phyloP scores from a whole-genome alignment of 768 basidiomycete species.

The Mycena chlorophos region DNA sequence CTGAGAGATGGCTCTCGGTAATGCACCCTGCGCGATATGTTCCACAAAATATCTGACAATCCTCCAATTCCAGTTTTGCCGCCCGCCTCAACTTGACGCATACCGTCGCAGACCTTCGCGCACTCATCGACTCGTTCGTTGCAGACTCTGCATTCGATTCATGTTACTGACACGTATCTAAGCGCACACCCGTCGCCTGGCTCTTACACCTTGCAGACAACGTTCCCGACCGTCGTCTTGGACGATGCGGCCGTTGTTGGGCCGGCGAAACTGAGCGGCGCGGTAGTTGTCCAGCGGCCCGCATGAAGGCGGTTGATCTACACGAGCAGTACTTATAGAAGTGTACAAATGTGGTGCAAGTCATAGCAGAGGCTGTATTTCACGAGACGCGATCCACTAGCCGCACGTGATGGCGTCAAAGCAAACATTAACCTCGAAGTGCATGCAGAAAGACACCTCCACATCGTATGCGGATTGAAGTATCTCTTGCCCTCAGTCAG shows the following conservation, averaged over 20 bases:
- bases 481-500: too few relatives aligned
- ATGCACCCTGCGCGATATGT: slow-evolving; percentile 19
- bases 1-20: slow-evolving; percentile 89
- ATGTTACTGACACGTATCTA: not conserved
- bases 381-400: too few relatives aligned
- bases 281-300: slow-evolving; percentile 10
- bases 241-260: slow-evolving; percentile 42
- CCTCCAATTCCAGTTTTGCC: slow-evolving; percentile 43
- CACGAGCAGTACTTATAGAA: not conserved
- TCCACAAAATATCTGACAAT: slow-evolving; percentile 1
- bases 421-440: too few relatives aligned
- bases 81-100: slow-evolving; percentile 70
- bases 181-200: slow-evolving; percentile 70
- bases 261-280: slow-evolving; percentile 8
- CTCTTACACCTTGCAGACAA: slow-evolving; percentile 79
- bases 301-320: slow-evolving; percentile 1
- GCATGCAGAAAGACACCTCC: too few relatives aligned
- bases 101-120: slow-evolving; percentile 46
- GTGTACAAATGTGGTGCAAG: not conserved
- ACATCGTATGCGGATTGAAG: too few relatives aligned
- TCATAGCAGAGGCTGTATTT: too few relatives aligned
- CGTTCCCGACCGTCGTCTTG: slow-evolving; percentile 82
- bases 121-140: slow-evolving; percentile 11
- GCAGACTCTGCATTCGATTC: not conserved
- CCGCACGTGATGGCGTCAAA: too few relatives aligned